phyloP scores from a whole-genome alignment of 306 rosid species.

The Glycine soja region DNA sequence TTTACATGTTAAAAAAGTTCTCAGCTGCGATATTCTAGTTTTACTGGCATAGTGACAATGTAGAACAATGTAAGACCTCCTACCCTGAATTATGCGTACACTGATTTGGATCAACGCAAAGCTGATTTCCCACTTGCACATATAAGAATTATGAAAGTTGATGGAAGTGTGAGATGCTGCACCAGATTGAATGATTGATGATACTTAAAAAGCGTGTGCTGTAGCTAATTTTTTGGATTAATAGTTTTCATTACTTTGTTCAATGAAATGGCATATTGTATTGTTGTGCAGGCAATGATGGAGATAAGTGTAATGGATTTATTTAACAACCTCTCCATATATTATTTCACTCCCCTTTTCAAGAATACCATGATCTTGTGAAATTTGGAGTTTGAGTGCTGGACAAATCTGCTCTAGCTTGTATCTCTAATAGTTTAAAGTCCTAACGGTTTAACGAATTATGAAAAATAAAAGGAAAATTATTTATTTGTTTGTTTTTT shows the following conservation, averaged over 20 bases:
- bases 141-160: background rate
- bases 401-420: slow-evolving; percentile 13
- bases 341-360: background rate
- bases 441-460: slow-evolving; percentile 11
- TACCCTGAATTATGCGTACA: slow-evolving; percentile 3
- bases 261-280: slow-evolving; percentile 13
- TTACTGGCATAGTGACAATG: slow-evolving; percentile 1
- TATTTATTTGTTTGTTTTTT: background rate
- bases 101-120: slow-evolving; percentile 9
- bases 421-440: background rate
- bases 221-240: background rate
- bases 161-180: slow-evolving; percentile 11
- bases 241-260: slow-evolving; percentile 11
- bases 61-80: background rate
- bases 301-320: slow-evolving; percentile 26
- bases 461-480: background rate
- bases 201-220: slow-evolving; percentile 4
- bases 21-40: background rate
- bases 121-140: slow-evolving; percentile 26
- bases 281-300: slow-evolving; percentile 50
- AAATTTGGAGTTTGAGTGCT: slow-evolving; percentile 4
- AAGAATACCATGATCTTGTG: slow-evolving; percentile 7
- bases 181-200: background rate
- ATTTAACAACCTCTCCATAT: background rate
- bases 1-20: background rate